Evolutionary conservation across 2,329 filamentous ascomycete genomes (phyloP), one percentile per base, ranked within the genome.

Genomic region (Penicillium janthinellum): DNA sequence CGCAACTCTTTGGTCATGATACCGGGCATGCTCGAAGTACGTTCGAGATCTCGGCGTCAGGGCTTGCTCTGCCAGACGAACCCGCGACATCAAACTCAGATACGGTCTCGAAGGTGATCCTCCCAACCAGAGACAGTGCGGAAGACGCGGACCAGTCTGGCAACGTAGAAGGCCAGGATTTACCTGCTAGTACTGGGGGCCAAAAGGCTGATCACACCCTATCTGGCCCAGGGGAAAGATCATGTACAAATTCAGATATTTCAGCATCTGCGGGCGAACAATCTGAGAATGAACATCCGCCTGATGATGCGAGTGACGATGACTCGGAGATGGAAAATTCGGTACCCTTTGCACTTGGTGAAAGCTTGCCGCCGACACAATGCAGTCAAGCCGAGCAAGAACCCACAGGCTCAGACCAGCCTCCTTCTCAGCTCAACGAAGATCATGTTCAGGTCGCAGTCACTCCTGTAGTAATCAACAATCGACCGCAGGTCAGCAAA

Each of bases 281-380:
- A 3, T 6, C 15, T 10, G 54, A 59, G 1, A 25, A 50, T 34
- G 60, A 65, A 31, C 65, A 62, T 17, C 66, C 67, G 42, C 54
- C 55, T 37, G 66, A 69, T 17, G 35, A 52, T 28, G 17, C 37
- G 51, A 72, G 71, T 49, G 71, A 75, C 5, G 73, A 75, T 6
- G 74, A 76, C 6, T 72, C 72, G 6, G 64, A 70, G 22, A 75
- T 77, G 75, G 73, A 76, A 50, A 69, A 68, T 14, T 70, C 69
- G 55, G 61, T 77, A n/a, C 74, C 74, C 20, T 66, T 62, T 53
- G 69, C 72, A 20, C 65, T 76, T 4, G 67, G 63, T 10, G 60
- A 61, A 38, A 62, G 53, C 35, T 59, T 67, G 20, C 73, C 70
- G 53, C 56, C 58, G 14, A 64, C 64, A 28, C 58, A 60, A 51